Base-by-base conservation (phyloP, 352 stramenopile genomes). In the Nothophytophthora sp. region DNA sequence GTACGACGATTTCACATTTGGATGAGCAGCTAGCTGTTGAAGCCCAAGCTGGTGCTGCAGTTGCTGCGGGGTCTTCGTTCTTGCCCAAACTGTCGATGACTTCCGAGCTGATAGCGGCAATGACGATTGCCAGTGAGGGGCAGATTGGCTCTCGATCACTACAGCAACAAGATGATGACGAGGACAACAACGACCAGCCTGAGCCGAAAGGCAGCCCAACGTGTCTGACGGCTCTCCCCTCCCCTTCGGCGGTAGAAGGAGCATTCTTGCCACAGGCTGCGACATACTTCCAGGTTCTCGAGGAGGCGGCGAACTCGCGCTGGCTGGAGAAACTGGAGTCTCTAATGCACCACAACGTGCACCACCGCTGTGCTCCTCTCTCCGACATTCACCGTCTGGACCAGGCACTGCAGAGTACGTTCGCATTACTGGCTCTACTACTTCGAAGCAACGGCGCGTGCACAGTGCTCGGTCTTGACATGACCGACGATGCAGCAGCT, bases 321-420 rank as follows among this genome's bases (percentile, higher is more conserved):
- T 57, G 62, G 58, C 42, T 88, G 29, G 34, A 40, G 0, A 71
- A 69, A 12, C 20, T 86, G 8, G 76, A 86, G 47, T 41, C 43
- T 18, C 67, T 82, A 47, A 67, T 82, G 66, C 73, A 88, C 45
- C 67, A 73, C 48, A 76, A 76, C 29, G 54, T 82, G 13, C 76
- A 84, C 47, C 76, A 88, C 48, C 40, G 63, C 27, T 88, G 76
- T 8, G 73, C 76, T 1, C 55, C 29, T n/a, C 51, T 41, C 30
- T 25, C 36, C 2, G 66, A 83, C 36, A 48, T 69, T 6, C 41
- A 52, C 12, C 33, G 67, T 24, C 47, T 85, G 5, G 54, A 82
- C 2, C 25, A 64, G 11, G 50, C 68, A 32, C 60, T 74, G 13
- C 63, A 74, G 34, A 54, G 33, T 23, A 45, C 51, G n/a, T 18